Conservation (phyloP, 108 stramenopile genomes). For the Craspedostauros australis region DNA sequence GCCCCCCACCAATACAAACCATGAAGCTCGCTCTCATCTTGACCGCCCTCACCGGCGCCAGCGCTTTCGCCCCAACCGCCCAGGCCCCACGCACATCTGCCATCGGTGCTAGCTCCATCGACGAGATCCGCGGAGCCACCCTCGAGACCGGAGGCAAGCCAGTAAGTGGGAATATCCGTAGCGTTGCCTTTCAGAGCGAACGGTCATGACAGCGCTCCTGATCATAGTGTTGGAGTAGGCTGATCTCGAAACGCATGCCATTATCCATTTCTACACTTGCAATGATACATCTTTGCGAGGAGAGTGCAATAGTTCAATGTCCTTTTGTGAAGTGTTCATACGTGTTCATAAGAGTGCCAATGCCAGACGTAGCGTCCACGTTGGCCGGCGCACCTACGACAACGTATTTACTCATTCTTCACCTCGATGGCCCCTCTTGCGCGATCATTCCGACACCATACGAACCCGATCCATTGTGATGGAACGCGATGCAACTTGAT, state of each 20-base stretch:
- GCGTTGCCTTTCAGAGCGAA: background rate
- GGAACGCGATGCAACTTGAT: background rate
- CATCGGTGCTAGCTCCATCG: constrained; percentile 44
- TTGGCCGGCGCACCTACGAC: too few relatives aligned
- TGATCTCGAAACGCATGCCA: too few relatives aligned
- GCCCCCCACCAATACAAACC: constrained; percentile 5
- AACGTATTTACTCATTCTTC: too few relatives aligned
- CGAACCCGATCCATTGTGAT: background rate
- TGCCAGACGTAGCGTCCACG: too few relatives aligned
- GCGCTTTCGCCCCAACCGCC: constrained; percentile 57
- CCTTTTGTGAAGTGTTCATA: too few relatives aligned
- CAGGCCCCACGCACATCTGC: constrained; percentile 17
- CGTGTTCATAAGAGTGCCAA: too few relatives aligned
- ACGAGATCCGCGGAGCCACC: constrained; percentile 40
- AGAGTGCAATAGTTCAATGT: too few relatives aligned
- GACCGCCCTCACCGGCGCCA: constrained; percentile 44
- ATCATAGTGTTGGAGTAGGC: too few relatives aligned
- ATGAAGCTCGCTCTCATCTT: constrained; percentile 54
- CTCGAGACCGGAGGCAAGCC: constrained; percentile 56
- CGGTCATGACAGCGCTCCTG: too few relatives aligned
- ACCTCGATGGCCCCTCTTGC: background rate
- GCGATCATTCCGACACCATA: background rate
- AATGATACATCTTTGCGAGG: too few relatives aligned
- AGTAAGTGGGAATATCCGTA: constrained; percentile 30
- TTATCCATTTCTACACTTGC: too few relatives aligned